Conservation (phyloP, 2,329 filamentous ascomycete genomes). For the Neopestalotiopsis sp. region DNA sequence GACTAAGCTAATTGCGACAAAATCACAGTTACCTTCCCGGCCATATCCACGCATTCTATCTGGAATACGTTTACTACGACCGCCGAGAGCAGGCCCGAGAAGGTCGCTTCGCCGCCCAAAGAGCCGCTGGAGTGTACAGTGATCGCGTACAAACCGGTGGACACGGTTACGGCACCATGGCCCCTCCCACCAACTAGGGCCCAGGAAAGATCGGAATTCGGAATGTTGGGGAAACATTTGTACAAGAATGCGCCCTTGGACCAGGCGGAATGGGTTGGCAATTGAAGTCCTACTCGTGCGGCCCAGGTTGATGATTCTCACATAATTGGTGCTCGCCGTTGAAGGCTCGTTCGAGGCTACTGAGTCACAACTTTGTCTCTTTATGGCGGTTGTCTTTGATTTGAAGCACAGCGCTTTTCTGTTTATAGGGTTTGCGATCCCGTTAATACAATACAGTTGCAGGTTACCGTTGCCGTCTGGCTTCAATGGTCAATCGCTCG, state of each 20-base stretch:
- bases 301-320: no score
- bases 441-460: neutral
- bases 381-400: neutral
- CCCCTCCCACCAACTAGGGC: constrained; percentile 35
- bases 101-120: constrained; percentile 58
- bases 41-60: constrained; percentile 80
- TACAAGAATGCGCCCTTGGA: no score
- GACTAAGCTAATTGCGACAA: constrained; percentile 17
- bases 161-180: constrained; percentile 64
- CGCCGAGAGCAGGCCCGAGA: constrained; percentile 67
- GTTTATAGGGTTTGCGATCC: neutral
- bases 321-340: neutral
- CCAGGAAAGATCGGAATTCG: neutral
- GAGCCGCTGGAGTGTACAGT: constrained; percentile 74
- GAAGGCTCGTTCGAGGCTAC: neutral
- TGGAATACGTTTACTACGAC: constrained; percentile 84
- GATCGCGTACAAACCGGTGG: constrained; percentile 76
- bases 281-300: no score
- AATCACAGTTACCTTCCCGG: constrained; percentile 71
- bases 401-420: neutral
- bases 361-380: neutral
- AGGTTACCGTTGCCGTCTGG: neutral
- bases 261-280: no score
- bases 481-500: neutral
- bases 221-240: no score